Evolutionary conservation across 140 eudicot species (phyloP), one percentile per base, ranked within the genome.

Genomic region (Bidens hawaiensis): DNA sequence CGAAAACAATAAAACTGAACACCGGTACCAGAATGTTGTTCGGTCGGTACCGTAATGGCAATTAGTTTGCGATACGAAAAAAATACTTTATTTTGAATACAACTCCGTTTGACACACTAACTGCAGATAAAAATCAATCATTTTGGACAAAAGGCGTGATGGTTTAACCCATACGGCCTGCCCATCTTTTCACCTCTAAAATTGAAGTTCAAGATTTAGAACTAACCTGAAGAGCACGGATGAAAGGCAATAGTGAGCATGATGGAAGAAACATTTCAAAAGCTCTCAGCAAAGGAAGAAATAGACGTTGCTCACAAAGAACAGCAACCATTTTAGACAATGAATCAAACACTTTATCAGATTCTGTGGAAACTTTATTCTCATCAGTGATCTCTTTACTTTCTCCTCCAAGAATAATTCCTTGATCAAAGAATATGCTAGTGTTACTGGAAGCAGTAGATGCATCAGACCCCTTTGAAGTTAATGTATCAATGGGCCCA

Each of bases 211-310:
- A 19, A 28, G 60, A 62, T 53, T 16, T 3, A 16, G 25, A 56
- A 16, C 28, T 55, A 27, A 90, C 97, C 97, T 91, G 98, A 62
- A 91, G 98, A 60, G 96, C 96, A n/a, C 98, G 98, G 64, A 91
- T 76, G 79, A 91, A 91, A 38, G 98, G 93, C 63, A 91, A 75
- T 26, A 91, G 86, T 14, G 95, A 76, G 72, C 96, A 87, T 46
- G 93, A 87, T 6, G 98, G 98, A 52, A 91, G 98, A 51, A 91
- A 91, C 86, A 91, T 84, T 70, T 91, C 98, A 67, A 91, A 84
- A 60, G 98, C 98, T 76, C 85, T 79, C 23, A 91, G 81, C 79
- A 91, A 72, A 47, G 95, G 98, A 84, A 80, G 95, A 75, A 87
- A 91, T 14, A 87, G 77, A 18, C 72, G 82, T 62, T 91, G 95